Conservation (phyloP, 2,329 filamentous ascomycete species). For the Hypoxylon sp. region DNA sequence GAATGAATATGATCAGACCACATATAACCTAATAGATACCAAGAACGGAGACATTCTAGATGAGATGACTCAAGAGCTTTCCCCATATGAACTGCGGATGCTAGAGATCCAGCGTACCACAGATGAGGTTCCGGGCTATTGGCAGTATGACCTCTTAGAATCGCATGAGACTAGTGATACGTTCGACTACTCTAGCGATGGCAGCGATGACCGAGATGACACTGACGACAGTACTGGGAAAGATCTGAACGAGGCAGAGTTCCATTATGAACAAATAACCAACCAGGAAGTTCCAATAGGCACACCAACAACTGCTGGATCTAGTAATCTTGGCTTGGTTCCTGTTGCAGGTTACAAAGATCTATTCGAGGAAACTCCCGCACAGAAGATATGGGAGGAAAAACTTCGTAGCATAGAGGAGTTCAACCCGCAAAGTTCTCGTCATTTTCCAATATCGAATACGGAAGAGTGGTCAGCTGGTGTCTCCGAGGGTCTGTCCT, state of each 20-base stretch:
- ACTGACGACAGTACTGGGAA: too few relatives aligned
- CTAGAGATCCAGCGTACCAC: background rate
- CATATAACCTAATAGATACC: background rate
- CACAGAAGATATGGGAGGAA: background rate
- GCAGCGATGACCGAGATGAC: background rate
- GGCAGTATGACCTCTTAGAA: background rate
- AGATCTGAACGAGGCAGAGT: background rate
- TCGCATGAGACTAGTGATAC: background rate
- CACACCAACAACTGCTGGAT: background rate
- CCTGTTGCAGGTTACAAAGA: background rate
- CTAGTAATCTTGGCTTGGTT: background rate
- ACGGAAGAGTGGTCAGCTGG: background rate
- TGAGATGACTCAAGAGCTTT: constrained; percentile 12
- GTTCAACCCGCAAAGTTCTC: background rate
- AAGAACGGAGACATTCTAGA: background rate
- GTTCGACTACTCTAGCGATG: background rate
- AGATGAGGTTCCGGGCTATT: background rate
- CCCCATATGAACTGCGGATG: background rate
- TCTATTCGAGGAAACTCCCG: background rate
- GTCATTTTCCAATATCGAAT: background rate
- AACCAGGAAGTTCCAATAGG: background rate
- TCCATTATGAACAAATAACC: background rate
- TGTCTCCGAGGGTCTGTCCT: background rate
- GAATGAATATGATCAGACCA: background rate
- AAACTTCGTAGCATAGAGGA: background rate